Conservation (phyloP, 257 asterid genomes). For the Nicotiana paniculata region DNA sequence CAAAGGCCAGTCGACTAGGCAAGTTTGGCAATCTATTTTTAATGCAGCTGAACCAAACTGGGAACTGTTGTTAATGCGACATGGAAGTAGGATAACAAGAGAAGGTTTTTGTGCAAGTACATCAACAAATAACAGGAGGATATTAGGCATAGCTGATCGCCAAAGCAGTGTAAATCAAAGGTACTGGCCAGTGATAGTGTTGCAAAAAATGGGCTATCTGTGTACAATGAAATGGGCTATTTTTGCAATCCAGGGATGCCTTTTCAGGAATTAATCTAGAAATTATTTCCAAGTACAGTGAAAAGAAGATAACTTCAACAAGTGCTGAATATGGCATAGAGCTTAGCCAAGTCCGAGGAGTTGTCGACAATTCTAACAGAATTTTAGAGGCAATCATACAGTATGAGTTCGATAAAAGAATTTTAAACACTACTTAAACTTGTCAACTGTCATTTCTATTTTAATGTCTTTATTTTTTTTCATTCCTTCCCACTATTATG, state of each 20-base stretch:
- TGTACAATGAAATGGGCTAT: too few species aligned
- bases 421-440: not conserved
- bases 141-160: too few species aligned
- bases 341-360: slow-evolving; percentile 61
- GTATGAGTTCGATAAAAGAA: not conserved
- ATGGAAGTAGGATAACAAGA: too few species aligned
- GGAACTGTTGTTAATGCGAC: too few species aligned
- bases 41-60: too few species aligned
- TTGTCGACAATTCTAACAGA: slow-evolving; percentile 65
- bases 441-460: slow-evolving; percentile 4
- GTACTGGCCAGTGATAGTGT: too few species aligned
- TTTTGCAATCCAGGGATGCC: slow-evolving; percentile 41
- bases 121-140: too few species aligned
- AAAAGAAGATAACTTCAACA: slow-evolving; percentile 48
- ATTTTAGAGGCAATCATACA: slow-evolving; percentile 47
- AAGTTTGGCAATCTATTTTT: too few species aligned
- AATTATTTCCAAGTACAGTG: slow-evolving; percentile 46
- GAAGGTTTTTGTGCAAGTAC: too few species aligned
- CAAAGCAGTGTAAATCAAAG: too few species aligned
- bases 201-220: too few species aligned
- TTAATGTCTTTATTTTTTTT: not conserved
- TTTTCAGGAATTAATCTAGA: slow-evolving; percentile 60
- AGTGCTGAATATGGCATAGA: not conserved
- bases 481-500: not conserved
- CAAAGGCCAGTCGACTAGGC: too few species aligned